These are phyloP conservation scores for Grosmannia clavigera DNA, from an alignment of 2,329 filamentous ascomycete genomes.

Conservation along the genomic window DNA sequence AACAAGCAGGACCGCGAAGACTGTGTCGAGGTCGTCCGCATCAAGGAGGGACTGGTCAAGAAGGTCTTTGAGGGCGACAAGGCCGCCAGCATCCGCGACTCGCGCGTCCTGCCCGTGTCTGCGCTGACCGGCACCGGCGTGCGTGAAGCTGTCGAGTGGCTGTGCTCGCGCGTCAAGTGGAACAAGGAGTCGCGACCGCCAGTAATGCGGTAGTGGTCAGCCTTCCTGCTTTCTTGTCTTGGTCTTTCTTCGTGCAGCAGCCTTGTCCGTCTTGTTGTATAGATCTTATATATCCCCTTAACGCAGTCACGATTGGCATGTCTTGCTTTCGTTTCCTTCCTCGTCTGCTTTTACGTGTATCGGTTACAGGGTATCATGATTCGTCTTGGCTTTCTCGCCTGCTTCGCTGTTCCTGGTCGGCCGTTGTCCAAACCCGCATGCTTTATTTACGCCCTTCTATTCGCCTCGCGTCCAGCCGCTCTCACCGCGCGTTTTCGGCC, in stretches of 20 bases:
- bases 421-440: background rate
- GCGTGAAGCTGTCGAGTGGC: slow-evolving; percentile 92
- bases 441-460: background rate
- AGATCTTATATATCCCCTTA: background rate
- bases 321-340: background rate
- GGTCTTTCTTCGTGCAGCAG: too few species aligned
- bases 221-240: background rate
- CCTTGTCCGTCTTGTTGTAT: background rate
- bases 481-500: slow-evolving; percentile 72
- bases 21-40: slow-evolving; percentile 91
- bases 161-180: slow-evolving; percentile 85
- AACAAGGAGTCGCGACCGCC: slow-evolving; percentile 90
- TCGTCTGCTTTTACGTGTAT: background rate
- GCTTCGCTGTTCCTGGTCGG: background rate
- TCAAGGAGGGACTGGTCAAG: slow-evolving; percentile 92
- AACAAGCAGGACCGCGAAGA: slow-evolving; percentile 98
- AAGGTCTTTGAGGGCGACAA: slow-evolving; percentile 94
- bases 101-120: slow-evolving; percentile 78
- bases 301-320: background rate
- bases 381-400: background rate
- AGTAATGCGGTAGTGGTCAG: slow-evolving; percentile 60
- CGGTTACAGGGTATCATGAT: slow-evolving; percentile 13
- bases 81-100: slow-evolving; percentile 74
- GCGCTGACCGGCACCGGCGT: slow-evolving; percentile 84
- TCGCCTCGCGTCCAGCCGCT: slow-evolving; percentile 1